Conservation (phyloP, 2,329 filamentous ascomycete species). For the Arthroderma sp. region DNA sequence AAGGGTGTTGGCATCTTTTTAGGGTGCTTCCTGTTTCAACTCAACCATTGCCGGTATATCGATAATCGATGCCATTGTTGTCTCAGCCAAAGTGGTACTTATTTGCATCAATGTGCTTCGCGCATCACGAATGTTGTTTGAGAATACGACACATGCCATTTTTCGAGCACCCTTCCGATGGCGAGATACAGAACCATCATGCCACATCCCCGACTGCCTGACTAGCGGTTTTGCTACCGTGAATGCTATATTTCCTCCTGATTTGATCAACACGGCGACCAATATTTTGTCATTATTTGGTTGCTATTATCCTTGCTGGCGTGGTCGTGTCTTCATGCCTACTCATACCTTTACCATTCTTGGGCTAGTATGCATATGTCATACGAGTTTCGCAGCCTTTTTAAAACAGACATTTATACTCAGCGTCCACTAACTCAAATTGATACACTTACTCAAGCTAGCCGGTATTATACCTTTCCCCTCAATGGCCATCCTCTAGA, state of each 20-base stretch:
- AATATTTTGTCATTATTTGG: conserved; percentile 43
- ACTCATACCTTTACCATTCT: conserved; percentile 49
- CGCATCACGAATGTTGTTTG: conserved; percentile 55
- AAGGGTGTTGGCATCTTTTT: too few species aligned
- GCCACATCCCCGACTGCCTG: conserved; percentile 64
- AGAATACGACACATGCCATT: conserved; percentile 51
- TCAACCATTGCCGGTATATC: too few species aligned
- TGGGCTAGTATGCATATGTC: conserved; percentile 50
- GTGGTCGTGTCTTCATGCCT: conserved; percentile 52
- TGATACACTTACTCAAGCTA: conserved; percentile 53
- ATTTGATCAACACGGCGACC: conserved; percentile 47
- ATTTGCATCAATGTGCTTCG: conserved; percentile 26
- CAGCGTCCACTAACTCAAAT: conserved; percentile 55
- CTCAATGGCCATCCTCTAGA: conserved; percentile 63
- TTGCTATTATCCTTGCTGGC: conserved; percentile 53
- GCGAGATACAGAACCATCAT: conserved; percentile 67
- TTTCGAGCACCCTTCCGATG: conserved; percentile 62
- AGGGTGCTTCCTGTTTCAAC: too few species aligned
- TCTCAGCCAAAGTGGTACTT: too few species aligned
- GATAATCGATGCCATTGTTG: too few species aligned
- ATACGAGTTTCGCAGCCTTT: conserved; percentile 67
- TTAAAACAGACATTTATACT: conserved; percentile 53
- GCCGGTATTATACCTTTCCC: conserved; percentile 59
- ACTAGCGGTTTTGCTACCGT: conserved; percentile 63
- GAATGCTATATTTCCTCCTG: conserved; percentile 52